Percentiles rank a stretch among this genome's conserved stretches.
Evolutionary conservation across 2,329 filamentous ascomycete species (phyloP).

Genomic region (Neurospora crassa): DNA sequence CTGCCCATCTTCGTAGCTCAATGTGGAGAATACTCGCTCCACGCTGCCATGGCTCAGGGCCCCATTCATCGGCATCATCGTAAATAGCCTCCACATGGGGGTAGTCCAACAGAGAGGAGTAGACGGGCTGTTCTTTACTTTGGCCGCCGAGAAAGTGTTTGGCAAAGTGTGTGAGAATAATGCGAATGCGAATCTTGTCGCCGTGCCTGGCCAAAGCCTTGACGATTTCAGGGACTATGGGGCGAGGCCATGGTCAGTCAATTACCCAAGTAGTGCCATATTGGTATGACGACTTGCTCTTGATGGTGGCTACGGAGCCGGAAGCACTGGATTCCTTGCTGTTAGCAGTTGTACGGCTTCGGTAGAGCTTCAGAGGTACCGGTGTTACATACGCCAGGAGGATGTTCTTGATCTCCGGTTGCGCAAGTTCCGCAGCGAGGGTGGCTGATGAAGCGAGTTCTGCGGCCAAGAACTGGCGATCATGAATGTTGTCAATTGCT

Average conservation of each 20-base stretch:
- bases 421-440: slow-evolving; percentile 9
- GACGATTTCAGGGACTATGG: slow-evolving; percentile 46
- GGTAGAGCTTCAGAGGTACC: neutral
- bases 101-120: slow-evolving; percentile 47
- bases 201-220: slow-evolving; percentile 39
- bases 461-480: slow-evolving; percentile 9
- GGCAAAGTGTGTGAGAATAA: slow-evolving; percentile 70
- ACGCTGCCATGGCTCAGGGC: slow-evolving; percentile 60
- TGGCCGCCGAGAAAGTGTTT: slow-evolving; percentile 69
- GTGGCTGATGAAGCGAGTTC: slow-evolving; percentile 12
- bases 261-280: neutral
- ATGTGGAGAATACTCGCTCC: slow-evolving; percentile 83
- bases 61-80: slow-evolving; percentile 80
- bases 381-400: slow-evolving; percentile 14
- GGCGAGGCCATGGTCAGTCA: neutral
- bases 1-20: slow-evolving; percentile 49
- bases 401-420: slow-evolving; percentile 14
- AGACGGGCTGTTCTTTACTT: slow-evolving; percentile 62
- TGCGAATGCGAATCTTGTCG: slow-evolving; percentile 63
- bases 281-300: slow-evolving; percentile 8
- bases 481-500: slow-evolving; percentile 8
- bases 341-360: neutral
- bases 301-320: slow-evolving; percentile 20
- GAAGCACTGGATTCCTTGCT: slow-evolving; percentile 11
- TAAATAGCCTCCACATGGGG: slow-evolving; percentile 75